Conservation (phyloP, 805 yeast genomes). For the Metschnikowia continentalis region DNA sequence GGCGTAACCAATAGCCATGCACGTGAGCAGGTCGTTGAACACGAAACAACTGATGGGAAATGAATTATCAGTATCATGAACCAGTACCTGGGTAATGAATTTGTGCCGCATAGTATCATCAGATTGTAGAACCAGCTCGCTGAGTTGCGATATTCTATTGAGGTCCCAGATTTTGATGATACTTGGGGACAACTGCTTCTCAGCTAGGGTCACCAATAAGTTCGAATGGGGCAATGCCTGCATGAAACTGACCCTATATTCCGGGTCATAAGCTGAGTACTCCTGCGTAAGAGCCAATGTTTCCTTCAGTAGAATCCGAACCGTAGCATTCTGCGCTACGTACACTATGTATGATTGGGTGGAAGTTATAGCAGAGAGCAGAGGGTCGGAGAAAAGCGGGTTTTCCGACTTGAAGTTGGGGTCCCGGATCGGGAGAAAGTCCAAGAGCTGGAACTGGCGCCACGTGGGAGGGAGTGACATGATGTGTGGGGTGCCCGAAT, state of each 20-base stretch:
- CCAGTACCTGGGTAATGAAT: conserved; percentile 58
- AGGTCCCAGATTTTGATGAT: conserved; percentile 72
- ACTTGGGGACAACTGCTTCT: conserved; percentile 66
- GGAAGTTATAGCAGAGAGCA: conserved; percentile 60
- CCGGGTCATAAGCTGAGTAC: conserved; percentile 63
- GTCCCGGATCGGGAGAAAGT: conserved; percentile 76
- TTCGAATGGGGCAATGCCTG: conserved; percentile 44
- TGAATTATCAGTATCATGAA: conserved; percentile 70
- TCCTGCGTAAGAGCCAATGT: conserved; percentile 43
- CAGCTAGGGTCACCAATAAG: conserved; percentile 68
- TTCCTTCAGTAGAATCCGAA: conserved; percentile 52
- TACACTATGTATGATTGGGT: conserved; percentile 54
- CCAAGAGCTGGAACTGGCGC: conserved; percentile 87
- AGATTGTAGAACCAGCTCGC: conserved; percentile 10
- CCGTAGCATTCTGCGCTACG: conserved; percentile 48
- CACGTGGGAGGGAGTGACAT: conserved; percentile 36
- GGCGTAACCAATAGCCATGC: conserved; percentile 73
- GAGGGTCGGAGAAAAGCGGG: conserved; percentile 76
- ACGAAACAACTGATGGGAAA: conserved; percentile 72
- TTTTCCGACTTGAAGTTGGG: conserved; percentile 61
- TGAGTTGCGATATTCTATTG: conserved; percentile 40
- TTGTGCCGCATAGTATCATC: conserved; percentile 23
- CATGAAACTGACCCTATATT: conserved; percentile 59
- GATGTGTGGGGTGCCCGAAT: neutral
- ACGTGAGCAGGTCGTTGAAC: conserved; percentile 50